phyloP scores from a whole-genome alignment of 495 filamentous ascomycete genomes.

The Talaromyces ruber region DNA sequence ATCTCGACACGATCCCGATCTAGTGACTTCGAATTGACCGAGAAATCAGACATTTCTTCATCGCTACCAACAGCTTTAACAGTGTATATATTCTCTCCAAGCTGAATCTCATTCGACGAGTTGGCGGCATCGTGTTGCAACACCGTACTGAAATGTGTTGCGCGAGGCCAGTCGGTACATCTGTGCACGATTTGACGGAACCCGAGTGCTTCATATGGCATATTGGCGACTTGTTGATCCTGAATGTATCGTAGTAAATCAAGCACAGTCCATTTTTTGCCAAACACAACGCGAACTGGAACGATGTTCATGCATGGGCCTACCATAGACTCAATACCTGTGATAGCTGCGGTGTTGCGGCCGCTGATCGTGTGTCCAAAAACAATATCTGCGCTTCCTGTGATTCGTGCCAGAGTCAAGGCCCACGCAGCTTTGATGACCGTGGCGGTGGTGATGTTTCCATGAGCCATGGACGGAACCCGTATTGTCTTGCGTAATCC shows the following conservation, averaged over 20 bases:
- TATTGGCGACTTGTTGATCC: conserved; percentile 49
- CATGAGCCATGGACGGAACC: conserved; percentile 26
- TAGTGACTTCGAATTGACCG: conserved; percentile 37
- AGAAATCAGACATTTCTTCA: conserved; percentile 43
- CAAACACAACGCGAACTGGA: conserved; percentile 46
- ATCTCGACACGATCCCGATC: conserved; percentile 32
- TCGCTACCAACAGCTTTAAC: conserved; percentile 41
- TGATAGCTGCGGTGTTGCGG: conserved; percentile 41
- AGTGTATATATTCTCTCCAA: conserved; percentile 39
- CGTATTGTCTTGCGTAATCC: conserved; percentile 31
- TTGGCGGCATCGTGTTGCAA: conserved; percentile 42
- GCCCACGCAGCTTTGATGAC: conserved; percentile 52
- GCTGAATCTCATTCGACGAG: conserved; percentile 29
- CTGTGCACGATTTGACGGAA: conserved; percentile 49
- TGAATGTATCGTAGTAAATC: conserved; percentile 48
- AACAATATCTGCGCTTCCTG: conserved; percentile 41
- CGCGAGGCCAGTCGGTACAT: conserved; percentile 51
- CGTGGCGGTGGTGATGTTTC: conserved; percentile 46
- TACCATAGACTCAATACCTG: conserved; percentile 44
- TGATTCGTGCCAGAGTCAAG: conserved; percentile 41
- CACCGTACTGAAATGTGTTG: conserved; percentile 37
- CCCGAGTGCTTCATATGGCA: conserved; percentile 50
- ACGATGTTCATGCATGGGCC: conserved; percentile 54
- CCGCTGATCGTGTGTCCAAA: conserved; percentile 50
- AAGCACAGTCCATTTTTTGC: conserved; percentile 36